Conservation (phyloP, 495 filamentous ascomycete species). For the Cryomyces antarcticus region DNA sequence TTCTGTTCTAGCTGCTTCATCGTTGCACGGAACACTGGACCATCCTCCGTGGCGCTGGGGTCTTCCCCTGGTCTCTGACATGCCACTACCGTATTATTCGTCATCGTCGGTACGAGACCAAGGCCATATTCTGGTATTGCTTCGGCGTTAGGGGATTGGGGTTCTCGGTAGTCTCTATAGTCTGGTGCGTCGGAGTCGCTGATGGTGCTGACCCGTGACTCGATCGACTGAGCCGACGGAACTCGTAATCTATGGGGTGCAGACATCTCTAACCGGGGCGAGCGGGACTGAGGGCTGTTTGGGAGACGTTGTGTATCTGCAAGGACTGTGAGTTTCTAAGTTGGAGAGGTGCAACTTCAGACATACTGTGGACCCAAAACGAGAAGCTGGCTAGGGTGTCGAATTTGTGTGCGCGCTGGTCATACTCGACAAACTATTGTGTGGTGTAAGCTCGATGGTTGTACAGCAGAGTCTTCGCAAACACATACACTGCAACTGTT, state of each 20-base stretch:
- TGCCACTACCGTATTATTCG: constrained; percentile 33
- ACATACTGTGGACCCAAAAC: constrained; percentile 78
- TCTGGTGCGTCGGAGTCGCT: constrained; percentile 37
- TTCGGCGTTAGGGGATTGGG: constrained; percentile 41
- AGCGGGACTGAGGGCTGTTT: constrained; percentile 19
- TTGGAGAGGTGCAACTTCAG: not conserved
- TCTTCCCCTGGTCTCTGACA: constrained; percentile 77
- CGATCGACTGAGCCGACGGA: constrained; percentile 60
- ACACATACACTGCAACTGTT: constrained; percentile 66
- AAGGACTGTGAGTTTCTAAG: not conserved
- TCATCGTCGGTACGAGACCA: constrained; percentile 15
- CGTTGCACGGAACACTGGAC: constrained; percentile 84
- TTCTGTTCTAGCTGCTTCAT: constrained; percentile 95
- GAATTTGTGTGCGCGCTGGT: constrained; percentile 74
- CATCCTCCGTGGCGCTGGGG: constrained; percentile 72
- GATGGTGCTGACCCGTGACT: constrained; percentile 36
- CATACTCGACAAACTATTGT: constrained; percentile 74
- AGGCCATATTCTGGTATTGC: constrained; percentile 26
- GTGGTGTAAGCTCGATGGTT: not conserved
- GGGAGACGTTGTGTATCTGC: constrained; percentile 15
- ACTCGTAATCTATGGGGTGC: constrained; percentile 59
- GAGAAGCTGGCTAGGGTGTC: constrained; percentile 78
- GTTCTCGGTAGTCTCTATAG: constrained; percentile 32
- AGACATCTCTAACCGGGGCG: constrained; percentile 47
- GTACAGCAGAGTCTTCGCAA: not conserved